Conservation (phyloP, 169 alveolate genomes). For the Miamiensis avidus region DNA sequence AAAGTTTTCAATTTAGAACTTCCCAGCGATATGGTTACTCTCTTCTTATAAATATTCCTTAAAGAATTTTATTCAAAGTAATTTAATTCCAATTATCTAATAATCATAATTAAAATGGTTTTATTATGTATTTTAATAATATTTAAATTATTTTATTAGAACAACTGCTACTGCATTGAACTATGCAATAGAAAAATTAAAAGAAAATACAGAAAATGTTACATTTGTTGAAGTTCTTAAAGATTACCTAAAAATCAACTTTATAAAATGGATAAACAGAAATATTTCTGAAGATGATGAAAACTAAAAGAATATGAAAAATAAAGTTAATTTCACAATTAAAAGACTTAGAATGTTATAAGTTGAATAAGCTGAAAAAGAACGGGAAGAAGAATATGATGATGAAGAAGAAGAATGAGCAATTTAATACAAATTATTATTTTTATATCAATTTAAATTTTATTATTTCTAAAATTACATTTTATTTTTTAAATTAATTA, state of each 20-base stretch:
- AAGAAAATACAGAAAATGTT: neutral
- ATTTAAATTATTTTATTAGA: neutral
- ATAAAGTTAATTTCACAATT: neutral
- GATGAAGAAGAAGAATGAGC: too few relatives aligned
- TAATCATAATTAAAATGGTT: too few relatives aligned
- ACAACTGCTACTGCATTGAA: neutral
- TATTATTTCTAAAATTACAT: too few relatives aligned
- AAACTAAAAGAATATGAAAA: neutral
- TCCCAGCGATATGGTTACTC: neutral
- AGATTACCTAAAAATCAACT: neutral
- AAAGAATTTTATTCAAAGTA: neutral
- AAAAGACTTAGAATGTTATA: too few relatives aligned
- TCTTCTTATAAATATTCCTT: neutral
- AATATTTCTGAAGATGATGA: too few relatives aligned
- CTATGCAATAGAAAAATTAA: neutral
- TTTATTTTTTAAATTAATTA: too few relatives aligned
- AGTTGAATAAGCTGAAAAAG: neutral
- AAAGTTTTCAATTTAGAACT: conserved; percentile 22
- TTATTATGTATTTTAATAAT: too few relatives aligned
- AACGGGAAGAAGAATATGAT: neutral
- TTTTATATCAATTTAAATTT: too few relatives aligned
- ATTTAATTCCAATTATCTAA: too few relatives aligned
- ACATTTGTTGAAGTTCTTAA: neutral
- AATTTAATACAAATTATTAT: too few relatives aligned
- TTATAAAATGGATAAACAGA: neutral